Base-by-base conservation (phyloP, 1,139 yeast genomes). In the Lodderomyces parapsilosis region DNA sequence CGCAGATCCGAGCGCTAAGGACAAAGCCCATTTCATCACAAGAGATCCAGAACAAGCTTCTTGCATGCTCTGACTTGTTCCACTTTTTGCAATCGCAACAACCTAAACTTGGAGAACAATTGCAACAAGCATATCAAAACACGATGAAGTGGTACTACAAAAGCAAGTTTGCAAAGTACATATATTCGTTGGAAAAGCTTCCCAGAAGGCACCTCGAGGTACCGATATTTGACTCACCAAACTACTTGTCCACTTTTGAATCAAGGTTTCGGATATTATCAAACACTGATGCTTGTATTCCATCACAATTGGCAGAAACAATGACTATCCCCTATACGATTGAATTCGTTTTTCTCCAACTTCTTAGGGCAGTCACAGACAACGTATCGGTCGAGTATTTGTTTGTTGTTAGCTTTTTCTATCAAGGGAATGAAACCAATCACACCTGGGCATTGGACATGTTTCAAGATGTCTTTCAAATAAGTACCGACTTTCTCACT, bases 141-240 rank as follows among this genome's bases (percentile, higher is more conserved):
- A 91, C 98, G 2, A 90, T 91, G 89, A 74, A 78, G 55, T 93
- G 99, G 99, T 93, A 93, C 65, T 93, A 93, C 59, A 74, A 76
- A 46, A 76, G 86, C 43, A 78, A 86, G 52, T 91, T 93, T 58
- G 82, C 85, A 19, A 81, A 93, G 52, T 93, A 91, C 62, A 66
- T 85, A 41, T 79, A 85, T 51, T 83, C 96, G 1, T 66, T 93
- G 45, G 87, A 88, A 48, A 81, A 81, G 49, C 63, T 86, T 46
- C 78, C 73, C 42, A 54, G 79, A 18, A 74, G 75, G 44, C 65
- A 66, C 25, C 75, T 81, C 20, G 90, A 81, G 53, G 71, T 66
- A 46, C 73, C 74, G 44, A 68, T 81, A 2, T 66, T 83, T 36
- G 87, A 86, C 37, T 31, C 36, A 13, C 37, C 57, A 25, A 86